Evolutionary conservation across 306 rosid genomes (phyloP).

Genomic region (Trichosanthes cucumerina): DNA sequence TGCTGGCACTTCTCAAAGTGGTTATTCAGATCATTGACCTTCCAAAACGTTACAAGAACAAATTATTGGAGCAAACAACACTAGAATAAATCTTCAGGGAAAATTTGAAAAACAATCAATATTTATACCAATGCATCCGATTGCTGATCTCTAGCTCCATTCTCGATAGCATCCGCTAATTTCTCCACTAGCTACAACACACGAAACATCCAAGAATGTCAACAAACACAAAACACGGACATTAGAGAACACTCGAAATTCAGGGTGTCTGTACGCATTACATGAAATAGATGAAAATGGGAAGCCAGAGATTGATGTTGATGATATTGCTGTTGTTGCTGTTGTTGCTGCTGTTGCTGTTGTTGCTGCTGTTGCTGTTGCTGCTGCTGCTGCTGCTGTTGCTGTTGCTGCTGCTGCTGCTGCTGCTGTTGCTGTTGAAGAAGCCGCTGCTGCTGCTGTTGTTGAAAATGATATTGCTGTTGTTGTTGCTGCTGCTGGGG

Average conservation of each 20-base stretch:
- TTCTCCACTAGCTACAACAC: slow-evolving; percentile 65
- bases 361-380: slow-evolving; percentile 19
- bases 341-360: slow-evolving; percentile 16
- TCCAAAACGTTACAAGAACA: slow-evolving; percentile 10
- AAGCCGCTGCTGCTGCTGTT: neutral
- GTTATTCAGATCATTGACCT: slow-evolving; percentile 66
- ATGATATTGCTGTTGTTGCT: slow-evolving; percentile 40
- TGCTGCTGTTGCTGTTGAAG: slow-evolving; percentile 19
- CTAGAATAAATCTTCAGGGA: neutral
- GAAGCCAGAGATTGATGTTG: slow-evolving; percentile 85
- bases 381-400: neutral
- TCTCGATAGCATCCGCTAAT: slow-evolving; percentile 64
- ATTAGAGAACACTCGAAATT: neutral
- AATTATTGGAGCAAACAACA: neutral
- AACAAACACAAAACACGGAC: neutral
- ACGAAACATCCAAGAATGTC: neutral
- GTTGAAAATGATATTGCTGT: slow-evolving; percentile 20
- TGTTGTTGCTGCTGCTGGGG: slow-evolving; percentile 30
- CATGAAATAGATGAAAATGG: slow-evolving; percentile 69
- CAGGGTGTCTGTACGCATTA: slow-evolving; percentile 17
- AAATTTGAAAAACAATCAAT: neutral
- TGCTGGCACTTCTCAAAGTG: slow-evolving; percentile 90
- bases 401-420: slow-evolving; percentile 27
- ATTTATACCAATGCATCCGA: slow-evolving; percentile 64
- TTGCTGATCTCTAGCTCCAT: slow-evolving; percentile 70